Evolutionary conservation across 2,329 filamentous ascomycete species (phyloP).

Genomic region (Cladorrhinum sp.): DNA sequence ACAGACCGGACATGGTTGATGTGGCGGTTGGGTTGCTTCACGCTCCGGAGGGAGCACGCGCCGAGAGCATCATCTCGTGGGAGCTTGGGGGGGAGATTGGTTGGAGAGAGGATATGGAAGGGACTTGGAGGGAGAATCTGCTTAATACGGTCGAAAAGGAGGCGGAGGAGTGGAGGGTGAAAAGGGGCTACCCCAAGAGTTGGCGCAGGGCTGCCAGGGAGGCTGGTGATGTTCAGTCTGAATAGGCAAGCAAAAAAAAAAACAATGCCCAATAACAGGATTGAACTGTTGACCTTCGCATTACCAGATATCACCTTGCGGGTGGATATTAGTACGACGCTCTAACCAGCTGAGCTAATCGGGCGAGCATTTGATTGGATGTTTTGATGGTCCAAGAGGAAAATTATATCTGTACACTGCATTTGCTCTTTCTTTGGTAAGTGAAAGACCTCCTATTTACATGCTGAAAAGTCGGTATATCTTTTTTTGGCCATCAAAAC

Average conservation of each 20-base stretch:
- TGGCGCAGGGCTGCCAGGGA: conserved; percentile 29
- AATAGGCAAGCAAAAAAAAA: neutral
- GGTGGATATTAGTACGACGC: conserved; percentile 21
- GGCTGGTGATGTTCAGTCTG: neutral
- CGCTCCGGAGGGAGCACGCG: conserved; percentile 43
- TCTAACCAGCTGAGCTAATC: conserved; percentile 23
- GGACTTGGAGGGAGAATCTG: conserved; percentile 41
- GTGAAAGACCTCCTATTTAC: no score
- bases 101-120: conserved; percentile 35
- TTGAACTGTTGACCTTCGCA: conserved; percentile 23
- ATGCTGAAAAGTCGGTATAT: no score
- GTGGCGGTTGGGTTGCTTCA: conserved; percentile 44
- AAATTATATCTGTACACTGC: no score
- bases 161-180: conserved; percentile 35
- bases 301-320: conserved; percentile 8
- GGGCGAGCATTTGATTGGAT: conserved; percentile 2
- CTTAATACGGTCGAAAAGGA: conserved; percentile 33
- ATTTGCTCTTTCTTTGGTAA: no score
- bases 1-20: conserved; percentile 40
- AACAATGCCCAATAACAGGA: conserved; percentile 20
- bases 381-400: neutral
- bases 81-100: conserved; percentile 34
- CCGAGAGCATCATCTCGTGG: conserved; percentile 45
- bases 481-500: no score
- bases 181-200: conserved; percentile 34